Evolutionary conservation across 139 green algal genomes (phyloP).

Genomic region (Chlamydomonas applanata): DNA sequence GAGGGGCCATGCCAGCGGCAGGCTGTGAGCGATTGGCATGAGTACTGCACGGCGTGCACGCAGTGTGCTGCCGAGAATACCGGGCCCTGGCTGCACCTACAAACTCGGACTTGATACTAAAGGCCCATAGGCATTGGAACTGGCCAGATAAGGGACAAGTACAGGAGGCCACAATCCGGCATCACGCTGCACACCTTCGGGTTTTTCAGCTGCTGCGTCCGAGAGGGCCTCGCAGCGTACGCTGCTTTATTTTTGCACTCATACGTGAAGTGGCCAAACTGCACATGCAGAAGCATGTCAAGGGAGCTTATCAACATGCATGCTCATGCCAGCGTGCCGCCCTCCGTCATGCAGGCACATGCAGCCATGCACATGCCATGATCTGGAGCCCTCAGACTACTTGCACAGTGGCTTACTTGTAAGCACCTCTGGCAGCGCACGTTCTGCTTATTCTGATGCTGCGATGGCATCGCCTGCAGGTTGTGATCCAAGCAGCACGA

Average conservation of each 20-base stretch:
- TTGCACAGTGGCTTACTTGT: constrained; percentile 27
- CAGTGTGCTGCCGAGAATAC: too few relatives aligned
- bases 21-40: too few relatives aligned
- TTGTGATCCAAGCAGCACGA: neutral
- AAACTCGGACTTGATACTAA: too few relatives aligned
- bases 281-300: constrained; percentile 8
- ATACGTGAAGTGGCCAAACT: constrained; percentile 73
- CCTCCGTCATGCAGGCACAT: too few relatives aligned
- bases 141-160: too few relatives aligned
- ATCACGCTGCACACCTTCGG: constrained; percentile 38
- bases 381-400: too few relatives aligned
- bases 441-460: constrained; percentile 11
- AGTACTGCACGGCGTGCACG: too few relatives aligned
- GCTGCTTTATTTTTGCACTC: constrained; percentile 70
- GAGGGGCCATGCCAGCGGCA: too few relatives aligned
- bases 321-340: neutral
- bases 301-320: neutral
- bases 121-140: too few relatives aligned
- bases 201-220: constrained; percentile 72
- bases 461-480: constrained; percentile 7
- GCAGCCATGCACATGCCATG: neutral
- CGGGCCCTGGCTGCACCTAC: too few relatives aligned
- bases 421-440: constrained; percentile 37
- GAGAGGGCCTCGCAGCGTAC: constrained; percentile 58
- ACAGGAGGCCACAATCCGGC: neutral